A percentile compares a stretch with the other conserved stretches of the same genome.
These are phyloP conservation scores for Kluyveromyces dobzhanskii DNA, from an alignment of 805 yeast species.

Conservation along the genomic window DNA sequence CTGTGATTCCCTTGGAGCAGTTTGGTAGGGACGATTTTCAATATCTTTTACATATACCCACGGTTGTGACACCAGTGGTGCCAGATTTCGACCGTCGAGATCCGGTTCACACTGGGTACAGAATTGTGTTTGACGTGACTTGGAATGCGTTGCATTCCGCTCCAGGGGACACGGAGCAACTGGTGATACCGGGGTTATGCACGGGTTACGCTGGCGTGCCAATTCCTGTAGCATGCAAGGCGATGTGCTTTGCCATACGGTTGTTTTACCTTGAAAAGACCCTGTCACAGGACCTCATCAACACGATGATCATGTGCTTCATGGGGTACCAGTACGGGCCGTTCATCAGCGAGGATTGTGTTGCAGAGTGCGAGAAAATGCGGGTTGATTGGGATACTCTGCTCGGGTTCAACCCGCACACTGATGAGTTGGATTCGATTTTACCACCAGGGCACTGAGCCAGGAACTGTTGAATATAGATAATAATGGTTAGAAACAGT, in stretches of 20 bases:
- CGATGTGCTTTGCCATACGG: conserved; percentile 25
- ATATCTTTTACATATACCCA: conserved; percentile 27
- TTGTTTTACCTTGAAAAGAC: conserved; percentile 12
- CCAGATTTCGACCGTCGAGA: conserved; percentile 11
- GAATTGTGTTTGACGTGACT: conserved; percentile 23
- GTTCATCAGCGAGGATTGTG: conserved; percentile 14
- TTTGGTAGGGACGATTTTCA: conserved; percentile 11
- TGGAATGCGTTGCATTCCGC: conserved; percentile 19
- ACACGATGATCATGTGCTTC: conserved; percentile 22
- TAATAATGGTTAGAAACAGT: too few species aligned
- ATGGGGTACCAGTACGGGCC: conserved; percentile 18
- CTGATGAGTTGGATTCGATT: conserved; percentile 14
- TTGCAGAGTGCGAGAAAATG: conserved; percentile 14
- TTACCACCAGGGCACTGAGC: conserved; percentile 8
- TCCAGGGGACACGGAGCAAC: conserved; percentile 16
- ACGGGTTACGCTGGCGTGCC: conserved; percentile 30
- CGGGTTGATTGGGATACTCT: conserved; percentile 13
- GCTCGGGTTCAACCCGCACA: conserved; percentile 12
- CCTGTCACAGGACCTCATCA: conserved; percentile 17
- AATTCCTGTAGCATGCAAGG: conserved; percentile 17
- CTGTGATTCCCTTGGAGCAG: conserved; percentile 14
- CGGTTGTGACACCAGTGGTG: conserved; percentile 23
- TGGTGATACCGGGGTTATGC: conserved; percentile 27
- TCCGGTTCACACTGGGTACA: conserved; percentile 18
- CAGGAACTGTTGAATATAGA: not conserved